These are phyloP conservation scores for Bryum argenteum DNA, from an alignment of 225 moss, liverwort and hornwort species.

Conservation along the genomic window DNA sequence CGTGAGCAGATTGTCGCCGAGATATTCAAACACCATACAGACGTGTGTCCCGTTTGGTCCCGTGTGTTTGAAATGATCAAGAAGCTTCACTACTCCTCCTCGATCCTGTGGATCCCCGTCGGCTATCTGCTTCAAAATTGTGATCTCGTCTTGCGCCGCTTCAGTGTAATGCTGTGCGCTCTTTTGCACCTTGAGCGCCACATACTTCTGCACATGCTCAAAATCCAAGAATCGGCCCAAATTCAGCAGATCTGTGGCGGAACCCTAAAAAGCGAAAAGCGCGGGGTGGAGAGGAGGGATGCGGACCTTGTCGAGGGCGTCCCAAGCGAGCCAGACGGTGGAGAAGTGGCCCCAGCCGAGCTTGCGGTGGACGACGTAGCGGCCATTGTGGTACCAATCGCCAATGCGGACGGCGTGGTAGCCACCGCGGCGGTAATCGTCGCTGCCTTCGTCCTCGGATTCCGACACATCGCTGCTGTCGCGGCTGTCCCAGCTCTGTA, in stretches of 20 bases:
- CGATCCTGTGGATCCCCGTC: constrained; percentile 68
- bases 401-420: constrained; percentile 66
- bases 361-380: constrained; percentile 67
- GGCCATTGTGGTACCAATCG: constrained; percentile 54
- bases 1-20: constrained; percentile 91
- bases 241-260: not conserved
- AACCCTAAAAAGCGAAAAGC: constrained; percentile 34
- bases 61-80: constrained; percentile 84
- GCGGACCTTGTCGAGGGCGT: constrained; percentile 55
- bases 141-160: constrained; percentile 91
- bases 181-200: constrained; percentile 91
- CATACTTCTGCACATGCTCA: constrained; percentile 60
- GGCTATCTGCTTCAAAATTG: constrained; percentile 84
- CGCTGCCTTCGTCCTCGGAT: constrained; percentile 62
- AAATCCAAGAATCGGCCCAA: constrained; percentile 9
- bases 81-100: constrained; percentile 76
- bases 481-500: constrained; percentile 59
- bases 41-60: constrained; percentile 92
- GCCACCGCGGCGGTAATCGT: constrained; percentile 60
- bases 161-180: constrained; percentile 95
- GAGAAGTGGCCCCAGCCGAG: constrained; percentile 76
- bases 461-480: constrained; percentile 74
- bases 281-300: not conserved
- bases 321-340: constrained; percentile 71
- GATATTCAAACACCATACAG: constrained; percentile 93